Base-by-base conservation (phyloP, 768 basidiomycete species). In the Tubosaeta brunneosetosa region DNA sequence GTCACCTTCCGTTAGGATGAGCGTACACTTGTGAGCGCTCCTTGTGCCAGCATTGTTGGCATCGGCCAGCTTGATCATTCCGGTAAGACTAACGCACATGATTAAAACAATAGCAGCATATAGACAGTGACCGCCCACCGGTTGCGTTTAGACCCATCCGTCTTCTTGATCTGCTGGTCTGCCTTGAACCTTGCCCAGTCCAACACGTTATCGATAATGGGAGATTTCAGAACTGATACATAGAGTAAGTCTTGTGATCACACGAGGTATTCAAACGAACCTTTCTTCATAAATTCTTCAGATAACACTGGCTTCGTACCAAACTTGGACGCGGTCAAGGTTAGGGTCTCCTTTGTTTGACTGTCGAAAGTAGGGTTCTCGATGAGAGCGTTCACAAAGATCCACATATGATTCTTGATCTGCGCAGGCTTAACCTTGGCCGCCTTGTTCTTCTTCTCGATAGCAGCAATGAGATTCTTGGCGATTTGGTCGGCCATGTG, bases 291-390 rank as follows among this genome's bases (percentile, higher is more conserved):
- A 66, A 97, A 98, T 0, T 97, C 94, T 48, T 98, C 95, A 2
- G 88, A 82, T 12, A 97, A 64, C 2, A 70, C 71, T 3, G 93
- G 91, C 68, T 87, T 95, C 41, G 87, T 87, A 10, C 94, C 91
- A 64, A 98, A 99, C 70, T 95, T 95, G 29, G 83, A 85, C 17
- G 86, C 74, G 3, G 86, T 84, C 42, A 97, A 73, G 1, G 94
- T 98, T 59, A 99, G 73, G 4, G 85, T 88, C 69, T 99, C 97
- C 74, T 99, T 99, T 34, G 97, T 97, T 71, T 99, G 97, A 78
- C 91, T 94, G 78, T 99, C 95, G 71, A 99, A 99, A 1, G 93
- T 91, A 9, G 97, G 95, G 65, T 99, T 99, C 73, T 95, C 94
- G 59, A 99, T 86, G 55, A 97, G 76, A 13, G 91, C 84, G 63